Evolutionary conservation across 1,284 basidiomycete species (phyloP).

Genomic region (Austroboletus rostrupii): DNA sequence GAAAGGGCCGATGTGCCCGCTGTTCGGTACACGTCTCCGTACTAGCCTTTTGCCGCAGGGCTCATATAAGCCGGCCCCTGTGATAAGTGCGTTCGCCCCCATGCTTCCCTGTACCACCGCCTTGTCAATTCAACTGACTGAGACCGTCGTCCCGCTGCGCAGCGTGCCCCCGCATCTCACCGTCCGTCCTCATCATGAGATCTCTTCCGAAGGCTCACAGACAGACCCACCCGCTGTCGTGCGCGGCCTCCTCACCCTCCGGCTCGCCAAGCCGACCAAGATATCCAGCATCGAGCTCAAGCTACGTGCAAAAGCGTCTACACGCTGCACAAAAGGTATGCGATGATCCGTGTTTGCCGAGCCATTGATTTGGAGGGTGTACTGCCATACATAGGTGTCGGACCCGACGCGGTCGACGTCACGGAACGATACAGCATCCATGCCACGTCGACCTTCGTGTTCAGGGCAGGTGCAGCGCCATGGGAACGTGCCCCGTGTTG

Average conservation of each 20-base stretch:
- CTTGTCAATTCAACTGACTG: slow-evolving; percentile 69
- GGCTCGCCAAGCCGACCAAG: slow-evolving; percentile 78
- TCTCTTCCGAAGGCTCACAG: slow-evolving; percentile 10
- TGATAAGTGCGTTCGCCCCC: neutral
- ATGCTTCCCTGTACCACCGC: slow-evolving; percentile 32
- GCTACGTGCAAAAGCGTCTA: slow-evolving; percentile 65
- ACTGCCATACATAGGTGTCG: slow-evolving; percentile 52
- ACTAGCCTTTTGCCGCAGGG: neutral
- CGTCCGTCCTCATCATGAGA: slow-evolving; percentile 31
- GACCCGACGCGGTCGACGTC: slow-evolving; percentile 75
- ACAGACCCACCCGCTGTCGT: slow-evolving; percentile 66
- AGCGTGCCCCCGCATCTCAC: slow-evolving; percentile 37
- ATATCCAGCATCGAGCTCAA: slow-evolving; percentile 84
- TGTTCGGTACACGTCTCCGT: neutral
- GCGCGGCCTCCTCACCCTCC: slow-evolving; percentile 82
- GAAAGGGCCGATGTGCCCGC: too few species aligned
- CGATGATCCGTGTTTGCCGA: neutral
- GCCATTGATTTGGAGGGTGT: slow-evolving; percentile 18
- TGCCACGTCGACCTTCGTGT: slow-evolving; percentile 71
- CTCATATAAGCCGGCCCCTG: neutral
- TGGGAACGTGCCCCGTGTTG: neutral
- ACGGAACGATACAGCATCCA: slow-evolving; percentile 80
- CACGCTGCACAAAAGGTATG: slow-evolving; percentile 82
- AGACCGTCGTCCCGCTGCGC: slow-evolving; percentile 79
- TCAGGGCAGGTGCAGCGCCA: slow-evolving; percentile 46